phyloP scores from a whole-genome alignment of 495 filamentous ascomycete species.

The Penicillium lagena region DNA sequence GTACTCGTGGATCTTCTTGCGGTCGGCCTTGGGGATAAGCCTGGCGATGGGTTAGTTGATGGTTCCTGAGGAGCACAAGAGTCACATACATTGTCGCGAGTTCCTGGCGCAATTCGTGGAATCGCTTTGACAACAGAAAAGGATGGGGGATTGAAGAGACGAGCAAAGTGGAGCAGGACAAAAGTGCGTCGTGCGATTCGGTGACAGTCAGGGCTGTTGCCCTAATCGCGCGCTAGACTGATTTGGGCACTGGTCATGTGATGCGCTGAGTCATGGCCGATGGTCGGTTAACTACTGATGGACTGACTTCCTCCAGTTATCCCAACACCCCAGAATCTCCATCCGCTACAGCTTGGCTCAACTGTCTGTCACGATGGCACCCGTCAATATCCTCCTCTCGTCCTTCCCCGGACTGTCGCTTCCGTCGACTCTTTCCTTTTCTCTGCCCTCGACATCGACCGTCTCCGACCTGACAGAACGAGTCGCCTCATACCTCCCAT shows the following conservation, averaged over 20 bases:
- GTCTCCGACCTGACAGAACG: conserved; percentile 58
- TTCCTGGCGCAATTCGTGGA: conserved; percentile 54
- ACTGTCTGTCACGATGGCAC: conserved; percentile 30
- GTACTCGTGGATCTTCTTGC: conserved; percentile 99
- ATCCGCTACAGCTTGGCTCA: neutral
- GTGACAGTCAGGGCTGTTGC: conserved; percentile 28
- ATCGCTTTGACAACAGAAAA: conserved; percentile 48
- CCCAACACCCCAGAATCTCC: no score
- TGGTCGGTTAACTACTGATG: no score
- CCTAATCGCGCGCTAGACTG: conserved; percentile 20
- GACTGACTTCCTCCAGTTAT: no score
- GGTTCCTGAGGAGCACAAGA: neutral
- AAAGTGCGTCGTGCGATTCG: conserved; percentile 36
- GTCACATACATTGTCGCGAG: conserved; percentile 49
- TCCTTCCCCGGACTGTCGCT: conserved; percentile 78
- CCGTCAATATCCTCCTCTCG: conserved; percentile 75
- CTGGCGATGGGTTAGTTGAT: conserved; percentile 35
- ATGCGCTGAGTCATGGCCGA: conserved; percentile 5
- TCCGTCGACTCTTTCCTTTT: conserved; percentile 67
- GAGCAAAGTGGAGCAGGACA: conserved; percentile 32
- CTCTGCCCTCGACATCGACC: conserved; percentile 57
- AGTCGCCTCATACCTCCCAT: conserved; percentile 60
- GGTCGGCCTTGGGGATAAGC: conserved; percentile 99
- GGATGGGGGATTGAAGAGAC: conserved; percentile 35
- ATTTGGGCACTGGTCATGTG: conserved; percentile 10